phyloP scores from a whole-genome alignment of 202 grass and related monocot genomes.

The Carex arenaria region DNA sequence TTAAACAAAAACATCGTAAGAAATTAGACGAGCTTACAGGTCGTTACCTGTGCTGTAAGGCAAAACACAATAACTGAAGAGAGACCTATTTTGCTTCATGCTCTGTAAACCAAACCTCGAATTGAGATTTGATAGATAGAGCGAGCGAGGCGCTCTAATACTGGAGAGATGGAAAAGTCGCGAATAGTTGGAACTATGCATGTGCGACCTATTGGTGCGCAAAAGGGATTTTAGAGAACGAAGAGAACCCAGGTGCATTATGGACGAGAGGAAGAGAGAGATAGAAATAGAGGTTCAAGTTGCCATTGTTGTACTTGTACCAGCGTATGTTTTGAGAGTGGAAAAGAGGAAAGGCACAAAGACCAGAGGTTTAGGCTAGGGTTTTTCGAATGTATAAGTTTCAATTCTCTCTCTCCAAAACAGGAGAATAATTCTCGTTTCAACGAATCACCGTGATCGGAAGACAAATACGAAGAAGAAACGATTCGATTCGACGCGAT shows the following conservation, averaged over 20 bases:
- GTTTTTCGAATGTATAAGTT: not conserved
- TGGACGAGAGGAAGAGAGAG: not conserved
- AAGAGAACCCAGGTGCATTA: not conserved
- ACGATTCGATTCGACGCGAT: too few species aligned
- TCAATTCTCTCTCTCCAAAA: too few species aligned
- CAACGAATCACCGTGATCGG: too few species aligned
- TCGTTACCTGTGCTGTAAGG: slow-evolving; percentile 20
- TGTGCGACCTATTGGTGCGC: not conserved
- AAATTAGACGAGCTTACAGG: not conserved
- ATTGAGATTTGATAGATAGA: not conserved
- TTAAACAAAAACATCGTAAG: not conserved
- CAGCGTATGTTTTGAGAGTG: not conserved
- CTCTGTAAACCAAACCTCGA: not conserved
- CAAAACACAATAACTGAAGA: not conserved
- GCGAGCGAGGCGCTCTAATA: not conserved
- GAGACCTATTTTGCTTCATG: not conserved
- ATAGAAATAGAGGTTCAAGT: not conserved
- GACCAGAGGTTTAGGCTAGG: slow-evolving; percentile 23
- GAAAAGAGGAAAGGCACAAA: not conserved
- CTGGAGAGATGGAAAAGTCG: slow-evolving; percentile 27
- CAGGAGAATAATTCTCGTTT: too few species aligned
- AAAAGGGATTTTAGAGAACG: slow-evolving; percentile 22
- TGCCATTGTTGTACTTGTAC: not conserved
- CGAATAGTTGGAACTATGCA: slow-evolving; percentile 21
- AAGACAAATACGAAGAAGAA: too few species aligned